These are phyloP conservation scores for Calonectria ilicicola DNA, from an alignment of 2,329 filamentous ascomycete species.

Conservation along the genomic window DNA sequence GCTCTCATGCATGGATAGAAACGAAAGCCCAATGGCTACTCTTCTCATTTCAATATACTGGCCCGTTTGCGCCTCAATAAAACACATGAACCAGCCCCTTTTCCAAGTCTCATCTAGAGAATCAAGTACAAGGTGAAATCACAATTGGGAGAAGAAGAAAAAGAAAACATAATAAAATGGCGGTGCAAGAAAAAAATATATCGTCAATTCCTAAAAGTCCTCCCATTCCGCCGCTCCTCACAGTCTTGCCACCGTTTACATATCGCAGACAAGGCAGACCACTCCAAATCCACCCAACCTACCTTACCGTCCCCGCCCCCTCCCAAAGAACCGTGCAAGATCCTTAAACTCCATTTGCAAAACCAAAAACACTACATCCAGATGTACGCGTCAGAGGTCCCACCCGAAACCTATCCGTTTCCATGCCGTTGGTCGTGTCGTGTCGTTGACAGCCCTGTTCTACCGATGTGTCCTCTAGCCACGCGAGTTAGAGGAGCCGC, in stretches of 20 bases:
- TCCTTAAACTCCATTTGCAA: conserved; percentile 54
- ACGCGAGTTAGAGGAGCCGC: conserved; percentile 44
- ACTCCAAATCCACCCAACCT: conserved; percentile 21
- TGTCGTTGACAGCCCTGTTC: conserved; percentile 9
- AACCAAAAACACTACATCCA: conserved; percentile 55
- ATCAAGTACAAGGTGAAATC: not conserved
- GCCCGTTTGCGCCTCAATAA: not conserved
- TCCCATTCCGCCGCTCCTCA: conserved; percentile 29
- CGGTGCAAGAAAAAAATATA: conserved; percentile 30
- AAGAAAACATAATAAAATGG: not conserved
- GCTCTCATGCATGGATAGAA: conserved; percentile 20
- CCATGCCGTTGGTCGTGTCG: conserved; percentile 11
- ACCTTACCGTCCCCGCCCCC: conserved; percentile 14
- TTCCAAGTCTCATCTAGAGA: not conserved
- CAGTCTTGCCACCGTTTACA: conserved; percentile 37
- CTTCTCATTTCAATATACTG: not conserved
- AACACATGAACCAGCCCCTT: not conserved
- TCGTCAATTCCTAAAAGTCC: conserved; percentile 45
- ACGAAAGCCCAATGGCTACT: conserved; percentile 15
- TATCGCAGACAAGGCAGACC: conserved; percentile 34
- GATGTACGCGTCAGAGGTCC: conserved; percentile 44
- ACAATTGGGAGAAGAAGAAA: not conserved
- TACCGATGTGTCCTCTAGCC: conserved; percentile 38
- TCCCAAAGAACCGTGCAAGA: conserved; percentile 44
- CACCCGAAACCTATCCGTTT: conserved; percentile 6